Conservation (phyloP, 164 flowering plant genomes). For the Sextonia rubra region DNA sequence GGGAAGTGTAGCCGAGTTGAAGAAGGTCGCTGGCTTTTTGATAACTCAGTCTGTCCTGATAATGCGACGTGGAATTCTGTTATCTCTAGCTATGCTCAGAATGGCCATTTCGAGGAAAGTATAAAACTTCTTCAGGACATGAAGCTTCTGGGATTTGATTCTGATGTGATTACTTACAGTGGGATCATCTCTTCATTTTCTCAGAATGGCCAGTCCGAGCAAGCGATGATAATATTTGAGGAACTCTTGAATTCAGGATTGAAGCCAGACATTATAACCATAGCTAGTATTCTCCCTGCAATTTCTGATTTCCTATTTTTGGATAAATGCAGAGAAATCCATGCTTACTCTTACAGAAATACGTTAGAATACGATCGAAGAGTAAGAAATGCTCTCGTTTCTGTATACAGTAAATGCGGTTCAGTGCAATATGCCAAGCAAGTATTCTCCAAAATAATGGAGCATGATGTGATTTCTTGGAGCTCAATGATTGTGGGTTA, state of each 20-base stretch:
- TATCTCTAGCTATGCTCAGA: conserved; percentile 28
- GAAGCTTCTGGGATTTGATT: conserved; percentile 16
- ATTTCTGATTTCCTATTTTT: conserved; percentile 17
- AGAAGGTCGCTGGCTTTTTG: conserved; percentile 15
- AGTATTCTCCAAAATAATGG: conserved; percentile 10
- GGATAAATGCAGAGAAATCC: conserved; percentile 24
- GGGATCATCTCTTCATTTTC: conserved; percentile 28
- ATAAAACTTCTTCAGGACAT: conserved; percentile 20
- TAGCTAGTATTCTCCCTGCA: conserved; percentile 28
- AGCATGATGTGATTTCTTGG: conserved; percentile 31
- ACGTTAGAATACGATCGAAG: conserved; percentile 25
- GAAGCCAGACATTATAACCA: conserved; percentile 20
- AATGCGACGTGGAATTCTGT: conserved; percentile 26
- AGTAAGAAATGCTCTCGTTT: conserved; percentile 28
- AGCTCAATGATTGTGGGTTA: conserved; percentile 32
- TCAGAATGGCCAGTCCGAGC: conserved; percentile 19
- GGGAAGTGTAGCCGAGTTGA: conserved; percentile 20
- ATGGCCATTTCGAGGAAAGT: conserved; percentile 24
- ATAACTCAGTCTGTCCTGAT: conserved; percentile 10
- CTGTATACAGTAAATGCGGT: conserved; percentile 20
- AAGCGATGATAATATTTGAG: conserved; percentile 16
- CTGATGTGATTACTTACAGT: conserved; percentile 24
- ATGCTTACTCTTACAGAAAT: conserved; percentile 24
- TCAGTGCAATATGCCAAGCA: conserved; percentile 12
- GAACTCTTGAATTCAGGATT: conserved; percentile 21